A percentile compares a stretch with the other conserved stretches of the same genome.
Evolutionary conservation across 2,329 filamentous ascomycete species (phyloP).

Genomic region (Exophiala phaeomuriformis): DNA sequence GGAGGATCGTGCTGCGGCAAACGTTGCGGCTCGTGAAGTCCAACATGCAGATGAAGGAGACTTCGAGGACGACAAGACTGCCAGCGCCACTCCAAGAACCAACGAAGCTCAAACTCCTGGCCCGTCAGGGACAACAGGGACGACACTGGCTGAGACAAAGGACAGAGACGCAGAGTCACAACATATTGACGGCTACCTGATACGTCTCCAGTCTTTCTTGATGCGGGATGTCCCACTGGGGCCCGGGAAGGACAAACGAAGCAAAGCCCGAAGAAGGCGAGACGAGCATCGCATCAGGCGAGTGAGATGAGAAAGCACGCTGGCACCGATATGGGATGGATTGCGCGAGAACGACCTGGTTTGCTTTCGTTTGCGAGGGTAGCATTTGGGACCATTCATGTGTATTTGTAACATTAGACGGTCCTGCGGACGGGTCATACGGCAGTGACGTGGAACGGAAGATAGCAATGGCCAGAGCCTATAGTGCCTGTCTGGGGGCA

Average conservation of each 20-base stretch:
- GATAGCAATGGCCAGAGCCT: no score
- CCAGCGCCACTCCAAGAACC: conserved; percentile 29
- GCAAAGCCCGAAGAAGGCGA: conserved; percentile 42
- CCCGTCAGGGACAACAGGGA: conserved; percentile 26
- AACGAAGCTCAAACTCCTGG: conserved; percentile 28
- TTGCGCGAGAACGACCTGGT: no score
- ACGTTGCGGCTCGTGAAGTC: conserved; percentile 80
- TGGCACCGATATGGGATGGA: no score
- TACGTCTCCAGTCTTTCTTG: conserved; percentile 59
- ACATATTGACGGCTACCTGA: conserved; percentile 69
- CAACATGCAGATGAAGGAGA: conserved; percentile 76
- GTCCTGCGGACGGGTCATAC: no score
- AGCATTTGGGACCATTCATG: no score
- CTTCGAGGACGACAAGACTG: conserved; percentile 58
- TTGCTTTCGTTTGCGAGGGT: no score
- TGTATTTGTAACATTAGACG: no score
- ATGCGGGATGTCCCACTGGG: conserved; percentile 44
- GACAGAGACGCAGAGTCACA: conserved; percentile 42
- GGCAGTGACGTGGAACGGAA: no score
- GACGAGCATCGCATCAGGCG: conserved; percentile 40
- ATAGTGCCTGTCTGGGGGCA: no score
- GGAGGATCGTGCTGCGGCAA: conserved; percentile 84
- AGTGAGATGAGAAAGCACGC: conserved; percentile 15
- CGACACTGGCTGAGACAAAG: conserved; percentile 35
- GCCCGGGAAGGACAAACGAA: conserved; percentile 42